Evolutionary conservation across 73 alveolate species (phyloP).

Genomic region (Paramecium pentaurelia): DNA sequence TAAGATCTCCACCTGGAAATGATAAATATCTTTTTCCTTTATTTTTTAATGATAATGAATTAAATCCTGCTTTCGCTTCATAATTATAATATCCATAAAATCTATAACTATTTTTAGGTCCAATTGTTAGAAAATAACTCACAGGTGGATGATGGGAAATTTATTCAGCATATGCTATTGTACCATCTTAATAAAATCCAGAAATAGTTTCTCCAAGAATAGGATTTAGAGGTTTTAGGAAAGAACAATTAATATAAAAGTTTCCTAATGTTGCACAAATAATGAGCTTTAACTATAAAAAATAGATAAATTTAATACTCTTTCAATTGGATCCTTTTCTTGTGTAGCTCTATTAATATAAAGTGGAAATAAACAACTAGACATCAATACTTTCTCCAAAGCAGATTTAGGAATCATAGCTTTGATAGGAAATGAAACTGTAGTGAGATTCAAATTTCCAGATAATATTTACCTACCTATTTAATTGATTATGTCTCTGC

Average conservation of each 20-base stretch:
- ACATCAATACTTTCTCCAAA: slow-evolving; percentile 34
- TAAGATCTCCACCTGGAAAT: not conserved
- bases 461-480: slow-evolving; percentile 67
- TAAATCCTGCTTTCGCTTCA: slow-evolving; percentile 65
- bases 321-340: slow-evolving; percentile 60
- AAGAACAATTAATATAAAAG: not conserved
- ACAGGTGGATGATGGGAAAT: slow-evolving; percentile 95
- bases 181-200: slow-evolving; percentile 92
- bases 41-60: slow-evolving; percentile 56
- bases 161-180: slow-evolving; percentile 90
- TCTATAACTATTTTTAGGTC: slow-evolving; percentile 39
- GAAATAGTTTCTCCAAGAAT: slow-evolving; percentile 95
- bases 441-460: slow-evolving; percentile 73
- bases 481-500: slow-evolving; percentile 65
- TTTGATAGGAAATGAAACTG: slow-evolving; percentile 67
- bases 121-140: slow-evolving; percentile 53
- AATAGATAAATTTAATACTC: slow-evolving; percentile 53
- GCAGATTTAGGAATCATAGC: slow-evolving; percentile 65
- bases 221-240: slow-evolving; percentile 94
- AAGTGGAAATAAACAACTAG: slow-evolving; percentile 40
- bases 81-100: slow-evolving; percentile 57
- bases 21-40: slow-evolving; percentile 34
- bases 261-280: slow-evolving; percentile 63
- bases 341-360: slow-evolving; percentile 64
- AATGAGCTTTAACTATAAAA: not conserved